Conservation (phyloP, 2,329 filamentous ascomycete genomes). For the Talaromyces sp. region DNA sequence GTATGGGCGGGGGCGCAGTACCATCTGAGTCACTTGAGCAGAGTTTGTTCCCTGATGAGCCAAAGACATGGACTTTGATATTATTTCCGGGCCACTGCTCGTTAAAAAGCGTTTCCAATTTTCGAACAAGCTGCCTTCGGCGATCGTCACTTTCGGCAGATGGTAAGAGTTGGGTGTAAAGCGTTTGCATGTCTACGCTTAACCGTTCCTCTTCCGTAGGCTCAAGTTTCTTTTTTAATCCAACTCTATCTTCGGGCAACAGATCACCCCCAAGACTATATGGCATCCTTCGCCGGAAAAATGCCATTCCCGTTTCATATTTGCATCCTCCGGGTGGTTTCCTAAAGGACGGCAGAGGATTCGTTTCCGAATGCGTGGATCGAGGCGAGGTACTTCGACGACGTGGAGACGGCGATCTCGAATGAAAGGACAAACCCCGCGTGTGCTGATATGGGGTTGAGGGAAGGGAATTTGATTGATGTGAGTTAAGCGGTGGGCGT, state of each 20-base stretch:
- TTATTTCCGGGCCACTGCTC: conserved; percentile 86
- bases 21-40: conserved; percentile 96
- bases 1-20: conserved; percentile 36
- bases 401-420: conserved; percentile 75
- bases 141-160: conserved; percentile 73
- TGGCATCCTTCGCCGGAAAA: conserved; percentile 79
- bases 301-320: conserved; percentile 81
- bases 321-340: conserved; percentile 69
- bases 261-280: conserved; percentile 83
- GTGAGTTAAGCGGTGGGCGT: conserved; percentile 51
- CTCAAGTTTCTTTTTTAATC: conserved; percentile 65
- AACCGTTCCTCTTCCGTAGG: conserved; percentile 71
- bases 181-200: conserved; percentile 74
- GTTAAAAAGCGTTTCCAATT: conserved; percentile 83
- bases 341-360: conserved; percentile 65
- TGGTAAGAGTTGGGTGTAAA: conserved; percentile 82
- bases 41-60: conserved; percentile 92
- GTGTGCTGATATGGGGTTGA: conserved; percentile 89
- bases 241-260: conserved; percentile 64
- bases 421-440: conserved; percentile 74
- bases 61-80: conserved; percentile 89
- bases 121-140: conserved; percentile 71
- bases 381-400: conserved; percentile 76
- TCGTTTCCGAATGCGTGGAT: conserved; percentile 86
- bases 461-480: conserved; percentile 83